Percentiles rank a stretch among this genome's conserved stretches.
phyloP scores from a whole-genome alignment of 2,329 filamentous ascomycete genomes.

The Fusarium sterilihyphosum region DNA sequence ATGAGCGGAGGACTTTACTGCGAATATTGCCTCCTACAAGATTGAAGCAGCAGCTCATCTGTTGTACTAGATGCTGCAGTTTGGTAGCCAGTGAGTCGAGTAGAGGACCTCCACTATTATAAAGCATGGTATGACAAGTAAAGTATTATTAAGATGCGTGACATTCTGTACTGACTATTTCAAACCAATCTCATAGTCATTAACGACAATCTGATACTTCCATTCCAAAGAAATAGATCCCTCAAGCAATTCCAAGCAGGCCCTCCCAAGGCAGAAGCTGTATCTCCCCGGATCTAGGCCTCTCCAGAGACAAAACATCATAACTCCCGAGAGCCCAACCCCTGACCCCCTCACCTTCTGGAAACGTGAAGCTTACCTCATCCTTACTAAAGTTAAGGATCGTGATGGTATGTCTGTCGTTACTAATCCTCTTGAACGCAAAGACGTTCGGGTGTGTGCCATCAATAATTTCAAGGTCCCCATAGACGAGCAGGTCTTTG shows the following conservation, averaged over 20 bases:
- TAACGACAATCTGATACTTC: neutral
- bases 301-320: neutral
- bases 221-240: neutral
- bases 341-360: neutral
- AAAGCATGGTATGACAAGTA: too few relatives aligned
- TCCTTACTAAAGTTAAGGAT: conserved; percentile 46
- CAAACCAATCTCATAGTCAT: neutral
- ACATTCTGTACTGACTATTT: neutral
- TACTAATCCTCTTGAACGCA: conserved; percentile 43
- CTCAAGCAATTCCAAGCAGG: neutral
- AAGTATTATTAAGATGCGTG: neutral
- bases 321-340: neutral
- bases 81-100: neutral
- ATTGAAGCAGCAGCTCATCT: neutral
- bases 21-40: neutral
- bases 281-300: neutral
- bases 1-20: neutral
- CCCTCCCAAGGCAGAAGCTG: neutral
- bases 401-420: conserved; percentile 36
- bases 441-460: conserved; percentile 39
- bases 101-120: accelerated
- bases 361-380: neutral
- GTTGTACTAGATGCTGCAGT: too few relatives aligned
- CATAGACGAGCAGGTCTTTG: conserved; percentile 47
- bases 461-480: conserved; percentile 44